Conservation (phyloP, 2,329 filamentous ascomycete species). For the Colletotrichum sp. region DNA sequence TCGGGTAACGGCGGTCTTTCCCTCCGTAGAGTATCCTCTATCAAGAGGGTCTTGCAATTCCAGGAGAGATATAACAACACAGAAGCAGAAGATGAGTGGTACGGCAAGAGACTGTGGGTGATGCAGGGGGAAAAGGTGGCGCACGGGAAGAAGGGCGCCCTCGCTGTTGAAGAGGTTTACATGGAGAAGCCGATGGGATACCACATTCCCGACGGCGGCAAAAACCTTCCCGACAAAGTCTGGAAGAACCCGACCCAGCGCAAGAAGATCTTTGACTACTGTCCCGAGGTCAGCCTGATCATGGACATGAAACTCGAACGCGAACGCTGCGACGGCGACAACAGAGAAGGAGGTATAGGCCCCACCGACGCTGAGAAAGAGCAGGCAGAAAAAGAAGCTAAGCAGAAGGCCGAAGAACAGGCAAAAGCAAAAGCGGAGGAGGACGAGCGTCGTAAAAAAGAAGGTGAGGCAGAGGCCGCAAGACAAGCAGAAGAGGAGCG, state of each 20-base stretch:
- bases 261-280: constrained; percentile 57
- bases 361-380: constrained; percentile 19
- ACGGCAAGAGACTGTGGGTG: constrained; percentile 51
- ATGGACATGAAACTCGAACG: constrained; percentile 62
- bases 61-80: constrained; percentile 56
- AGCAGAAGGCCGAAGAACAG: constrained; percentile 13
- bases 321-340: constrained; percentile 47
- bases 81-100: constrained; percentile 61
- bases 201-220: constrained; percentile 52
- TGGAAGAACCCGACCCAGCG: constrained; percentile 51
- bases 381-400: constrained; percentile 8
- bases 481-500: background rate
- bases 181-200: constrained; percentile 59
- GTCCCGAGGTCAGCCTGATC: constrained; percentile 60
- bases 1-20: constrained; percentile 61
- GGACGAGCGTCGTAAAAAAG: background rate
- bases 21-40: constrained; percentile 56
- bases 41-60: constrained; percentile 51
- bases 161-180: constrained; percentile 56
- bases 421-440: constrained; percentile 1
- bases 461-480: background rate
- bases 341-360: constrained; percentile 29
- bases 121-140: constrained; percentile 56
- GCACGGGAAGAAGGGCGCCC: constrained; percentile 41
- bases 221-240: constrained; percentile 43